Base-by-base conservation (phyloP, 106 monocot genomes). In the Acorus gramineus region DNA sequence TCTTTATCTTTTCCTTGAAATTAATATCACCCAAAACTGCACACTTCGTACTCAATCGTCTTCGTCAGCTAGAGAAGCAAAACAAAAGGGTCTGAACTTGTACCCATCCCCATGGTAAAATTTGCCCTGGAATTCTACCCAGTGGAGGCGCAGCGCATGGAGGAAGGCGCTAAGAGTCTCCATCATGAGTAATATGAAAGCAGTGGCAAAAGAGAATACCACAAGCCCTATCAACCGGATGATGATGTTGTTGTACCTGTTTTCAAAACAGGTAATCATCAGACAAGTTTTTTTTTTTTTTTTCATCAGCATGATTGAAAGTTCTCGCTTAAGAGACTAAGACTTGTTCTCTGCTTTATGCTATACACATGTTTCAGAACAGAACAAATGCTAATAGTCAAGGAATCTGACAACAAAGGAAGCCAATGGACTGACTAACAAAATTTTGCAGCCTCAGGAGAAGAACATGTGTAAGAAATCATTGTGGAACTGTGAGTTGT, bases 51-150 rank as follows among this genome's bases (percentile, higher is more conserved):
- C 46, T 74, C 69, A 87, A 51, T 92, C 81, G 46, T 88, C 96
- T 4, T 88, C 87, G 6, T 85, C 77, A 8, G 66, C 75, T 42
- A 98, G 53, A 46, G 79, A 60, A 14, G 85, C 80, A 57, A 98
- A 98, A 48, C 88, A 91, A 52, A 98, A 92, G 6, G 96, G 96
- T 51, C 46, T 88, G 73, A 98, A 98, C 66, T 98, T 98, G 74
- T 88, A 98, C 63, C 96, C 96, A 79, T 98, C 96, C 14, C 88
- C 96, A 47, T 91, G 88, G 69, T 85, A 98, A 73, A 98, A 98
- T 66, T 98, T 98, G 66, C 49, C 14, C 96, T 85, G 85, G 55
- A 98, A 98, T 69, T 98, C 96, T 46, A 98, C 96, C 96, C 96
- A 98, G 55, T 98, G 96, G 44, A 98, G 87, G 77, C 96, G 96